Evolutionary conservation across 257 asterid genomes (phyloP), one percentile per base, ranked within the genome.

Genomic region (Paraleonurus japonicus): DNA sequence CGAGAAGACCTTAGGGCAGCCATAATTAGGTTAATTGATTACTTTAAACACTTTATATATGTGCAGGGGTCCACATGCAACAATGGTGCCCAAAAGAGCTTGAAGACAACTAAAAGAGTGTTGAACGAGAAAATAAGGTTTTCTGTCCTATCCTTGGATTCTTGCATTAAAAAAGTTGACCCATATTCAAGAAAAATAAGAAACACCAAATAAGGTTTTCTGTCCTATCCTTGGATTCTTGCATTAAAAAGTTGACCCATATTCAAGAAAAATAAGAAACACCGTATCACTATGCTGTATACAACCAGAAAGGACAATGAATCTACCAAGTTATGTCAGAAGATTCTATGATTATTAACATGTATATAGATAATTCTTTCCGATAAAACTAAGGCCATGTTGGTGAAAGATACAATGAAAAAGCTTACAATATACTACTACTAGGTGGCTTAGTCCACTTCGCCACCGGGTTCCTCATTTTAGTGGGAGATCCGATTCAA

Each of bases 171-270:
- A n/a, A n/a, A n/a, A n/a, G 54, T 47, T 47, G 54, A 47, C 54
- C 54, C 20, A 47, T n/a, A 3, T 9, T n/a, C 22, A 0, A 64
- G 6, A 15, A 43, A 41, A 65, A 16, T 3, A 66, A 48, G 12
- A 66, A 20, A 53, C 23, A 33, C 11, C 26, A n/a, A 63, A 37
- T n/a, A 69, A 28, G 65, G 65, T 41, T 11, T 61, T 13, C 26
- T 28, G 7, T 16, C 11, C 6, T 51, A 43, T 61, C 70, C 30
- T 72, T 35, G 65, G 57, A 61, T 67, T 33, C 76, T 75, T 57
- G 24, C 10, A 23, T 50, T 39, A 45, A 45, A n/a, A n/a, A n/a
- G 54, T 47, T 47, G 54, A 47, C 54, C 54, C 20, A 47, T n/a
- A 3, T 9, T n/a, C 22, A 0, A 64, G 6, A 15, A 43, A 41